Conservation (phyloP, 2,329 filamentous ascomycete species). For the Paracoccidioides lutzii region DNA sequence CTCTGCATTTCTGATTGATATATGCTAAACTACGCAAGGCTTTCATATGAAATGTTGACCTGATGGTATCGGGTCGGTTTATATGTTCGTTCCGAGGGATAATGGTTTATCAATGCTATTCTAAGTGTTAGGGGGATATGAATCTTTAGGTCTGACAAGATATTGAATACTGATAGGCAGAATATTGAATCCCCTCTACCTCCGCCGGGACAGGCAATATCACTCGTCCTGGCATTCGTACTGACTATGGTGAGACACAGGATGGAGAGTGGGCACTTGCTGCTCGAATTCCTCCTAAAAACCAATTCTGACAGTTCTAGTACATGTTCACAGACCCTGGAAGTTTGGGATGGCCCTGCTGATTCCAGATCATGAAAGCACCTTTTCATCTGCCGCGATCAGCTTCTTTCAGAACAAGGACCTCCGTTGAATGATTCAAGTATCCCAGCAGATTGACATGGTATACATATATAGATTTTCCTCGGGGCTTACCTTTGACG, state of each 20-base stretch:
- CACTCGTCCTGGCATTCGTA: slow-evolving; percentile 28
- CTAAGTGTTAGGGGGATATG: slow-evolving; percentile 13
- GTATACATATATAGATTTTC: slow-evolving; percentile 23
- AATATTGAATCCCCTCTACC: slow-evolving; percentile 26
- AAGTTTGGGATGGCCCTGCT: slow-evolving; percentile 23
- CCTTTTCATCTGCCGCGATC: slow-evolving; percentile 28
- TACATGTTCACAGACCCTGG: slow-evolving; percentile 28
- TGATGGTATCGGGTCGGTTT: slow-evolving; percentile 10
- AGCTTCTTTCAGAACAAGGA: slow-evolving; percentile 22
- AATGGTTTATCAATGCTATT: slow-evolving; percentile 12
- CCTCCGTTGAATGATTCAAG: slow-evolving; percentile 22
- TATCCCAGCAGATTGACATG: slow-evolving; percentile 23
- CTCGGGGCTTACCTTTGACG: slow-evolving; percentile 16
- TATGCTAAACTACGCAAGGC: slow-evolving; percentile 8
- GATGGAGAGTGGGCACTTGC: slow-evolving; percentile 23
- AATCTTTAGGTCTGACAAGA: slow-evolving; percentile 9
- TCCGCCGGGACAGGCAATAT: slow-evolving; percentile 31
- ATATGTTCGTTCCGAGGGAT: slow-evolving; percentile 12
- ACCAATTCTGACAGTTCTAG: slow-evolving; percentile 31
- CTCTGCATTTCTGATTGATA: neutral
- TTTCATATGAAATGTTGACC: slow-evolving; percentile 10
- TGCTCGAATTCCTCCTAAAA: slow-evolving; percentile 29
- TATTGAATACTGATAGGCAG: slow-evolving; percentile 17
- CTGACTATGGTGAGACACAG: slow-evolving; percentile 29
- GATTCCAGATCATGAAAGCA: too few relatives aligned